Evolutionary conservation across 495 filamentous ascomycete species (phyloP).

Genomic region (Penicillium manginii): DNA sequence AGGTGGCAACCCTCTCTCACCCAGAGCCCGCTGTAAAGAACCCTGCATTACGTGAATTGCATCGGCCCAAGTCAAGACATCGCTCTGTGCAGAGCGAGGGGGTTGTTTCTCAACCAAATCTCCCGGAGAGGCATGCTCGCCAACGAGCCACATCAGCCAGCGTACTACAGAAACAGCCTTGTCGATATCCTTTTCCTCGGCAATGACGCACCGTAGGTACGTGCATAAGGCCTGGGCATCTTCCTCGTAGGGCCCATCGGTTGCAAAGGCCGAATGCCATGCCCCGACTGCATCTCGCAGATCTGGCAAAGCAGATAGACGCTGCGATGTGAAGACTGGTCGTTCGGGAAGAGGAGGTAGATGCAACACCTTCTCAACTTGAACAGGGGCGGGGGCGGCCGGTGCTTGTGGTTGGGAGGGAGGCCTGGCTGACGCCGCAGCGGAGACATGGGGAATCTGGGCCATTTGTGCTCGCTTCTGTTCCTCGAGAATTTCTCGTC

Average conservation of each 20-base stretch:
- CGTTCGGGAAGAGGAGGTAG: slow-evolving; percentile 56
- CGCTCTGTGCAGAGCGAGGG: slow-evolving; percentile 17
- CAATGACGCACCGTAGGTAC: slow-evolving; percentile 71
- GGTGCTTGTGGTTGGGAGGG: slow-evolving; percentile 22
- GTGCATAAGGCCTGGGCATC: slow-evolving; percentile 72
- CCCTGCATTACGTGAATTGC: slow-evolving; percentile 59
- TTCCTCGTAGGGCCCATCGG: slow-evolving; percentile 72
- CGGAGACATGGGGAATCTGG: slow-evolving; percentile 21
- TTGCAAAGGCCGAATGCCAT: slow-evolving; percentile 69
- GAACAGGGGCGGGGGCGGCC: background rate
- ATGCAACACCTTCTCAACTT: slow-evolving; percentile 40
- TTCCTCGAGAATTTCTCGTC: slow-evolving; percentile 75
- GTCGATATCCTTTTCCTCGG: slow-evolving; percentile 73
- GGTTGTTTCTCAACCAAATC: slow-evolving; percentile 8
- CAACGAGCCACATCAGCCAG: slow-evolving; percentile 76
- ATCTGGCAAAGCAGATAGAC: slow-evolving; percentile 57
- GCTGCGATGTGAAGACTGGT: slow-evolving; percentile 68
- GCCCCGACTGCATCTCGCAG: slow-evolving; percentile 62
- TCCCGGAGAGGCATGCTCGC: slow-evolving; percentile 40
- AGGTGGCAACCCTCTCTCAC: slow-evolving; percentile 63
- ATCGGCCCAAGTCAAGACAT: slow-evolving; percentile 45
- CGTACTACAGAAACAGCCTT: slow-evolving; percentile 69
- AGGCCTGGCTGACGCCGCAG: slow-evolving; percentile 7
- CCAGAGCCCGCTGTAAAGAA: slow-evolving; percentile 63
- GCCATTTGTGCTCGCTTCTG: slow-evolving; percentile 60